Evolutionary conservation across 2,329 filamentous ascomycete species (phyloP), one percentile per base, ranked within the genome.

Genomic region (Penicillium sp.): DNA sequence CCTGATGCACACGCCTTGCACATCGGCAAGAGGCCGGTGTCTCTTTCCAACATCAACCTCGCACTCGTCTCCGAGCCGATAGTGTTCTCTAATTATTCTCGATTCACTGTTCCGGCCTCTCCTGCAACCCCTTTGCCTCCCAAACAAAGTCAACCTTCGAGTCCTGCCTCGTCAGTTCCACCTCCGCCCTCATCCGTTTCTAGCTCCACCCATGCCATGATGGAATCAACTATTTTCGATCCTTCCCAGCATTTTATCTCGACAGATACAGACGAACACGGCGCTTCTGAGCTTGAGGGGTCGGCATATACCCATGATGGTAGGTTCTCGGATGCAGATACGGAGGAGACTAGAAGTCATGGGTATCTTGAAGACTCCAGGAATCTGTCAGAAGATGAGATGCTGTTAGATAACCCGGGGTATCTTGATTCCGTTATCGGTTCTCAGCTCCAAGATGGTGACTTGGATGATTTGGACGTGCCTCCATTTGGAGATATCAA

Each of bases 31-130:
- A 78, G 83, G 26, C 73, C 77, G 21, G 69, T 85, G 58, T 78
- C 74, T 9, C 64, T 85, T 7, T 74, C 76, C 29, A 78, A 78
- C 59, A 76, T 85, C 29, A 79, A 79, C 60, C 72, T 80, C 21
- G 75, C 80, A 51, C 67, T 85, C 4, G 72, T 84, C 19, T 83
- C 82, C 4, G 81, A 84, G 63, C 75, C 80, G 3, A 75, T 77
- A 3, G 78, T 81, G n/a, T 84, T 85, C 56, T 77, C 79, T 4
- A 80, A 78, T 26, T 77, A 81, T 66, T 75, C 79, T 47, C 72
- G 74, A 5, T 80, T 80, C 41, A 57, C 65, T 38, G 68, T 69
- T 5, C 75, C 72, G 44, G 61, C 68, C 3, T 77, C 73, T 11
- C 74, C 76, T 11, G 69, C 73, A 21, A 73, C 73, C 30, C 73